Conservation (phyloP, 1,284 basidiomycete species). For the Takashimella tepidaria region DNA sequence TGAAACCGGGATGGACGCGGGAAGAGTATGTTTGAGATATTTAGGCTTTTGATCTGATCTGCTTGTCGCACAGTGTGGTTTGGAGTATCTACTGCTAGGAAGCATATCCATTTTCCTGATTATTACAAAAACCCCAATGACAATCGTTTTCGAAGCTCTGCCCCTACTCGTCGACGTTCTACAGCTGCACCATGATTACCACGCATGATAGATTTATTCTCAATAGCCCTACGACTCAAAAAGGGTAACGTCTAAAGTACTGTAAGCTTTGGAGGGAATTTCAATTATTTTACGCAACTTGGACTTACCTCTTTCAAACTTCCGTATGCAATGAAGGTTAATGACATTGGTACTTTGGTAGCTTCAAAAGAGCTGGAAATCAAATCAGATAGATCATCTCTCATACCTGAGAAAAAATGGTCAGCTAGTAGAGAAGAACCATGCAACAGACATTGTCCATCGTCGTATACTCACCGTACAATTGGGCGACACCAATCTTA, state of each 20-base stretch:
- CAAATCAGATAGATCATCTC: conserved; percentile 69
- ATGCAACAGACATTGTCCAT: too few species aligned
- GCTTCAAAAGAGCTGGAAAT: conserved; percentile 58
- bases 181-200: conserved; percentile 55
- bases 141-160: conserved; percentile 45
- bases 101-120: too few species aligned
- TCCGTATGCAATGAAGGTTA: conserved; percentile 86
- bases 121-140: neutral
- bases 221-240: conserved; percentile 65
- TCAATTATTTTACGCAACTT: too few species aligned
- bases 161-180: conserved; percentile 56
- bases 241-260: conserved; percentile 58
- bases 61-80: too few species aligned
- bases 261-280: too few species aligned
- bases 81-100: too few species aligned
- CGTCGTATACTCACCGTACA: conserved; percentile 58
- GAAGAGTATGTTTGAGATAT: too few species aligned
- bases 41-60: too few species aligned
- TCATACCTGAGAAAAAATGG: conserved; percentile 52
- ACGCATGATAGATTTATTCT: conserved; percentile 65
- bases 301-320: conserved; percentile 61
- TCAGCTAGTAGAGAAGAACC: neutral
- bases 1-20: too few species aligned
- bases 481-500: conserved; percentile 69
- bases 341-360: conserved; percentile 59